Evolutionary conservation across 2,329 filamentous ascomycete genomes (phyloP).

Genomic region (Endoconidiophora laricicola): DNA sequence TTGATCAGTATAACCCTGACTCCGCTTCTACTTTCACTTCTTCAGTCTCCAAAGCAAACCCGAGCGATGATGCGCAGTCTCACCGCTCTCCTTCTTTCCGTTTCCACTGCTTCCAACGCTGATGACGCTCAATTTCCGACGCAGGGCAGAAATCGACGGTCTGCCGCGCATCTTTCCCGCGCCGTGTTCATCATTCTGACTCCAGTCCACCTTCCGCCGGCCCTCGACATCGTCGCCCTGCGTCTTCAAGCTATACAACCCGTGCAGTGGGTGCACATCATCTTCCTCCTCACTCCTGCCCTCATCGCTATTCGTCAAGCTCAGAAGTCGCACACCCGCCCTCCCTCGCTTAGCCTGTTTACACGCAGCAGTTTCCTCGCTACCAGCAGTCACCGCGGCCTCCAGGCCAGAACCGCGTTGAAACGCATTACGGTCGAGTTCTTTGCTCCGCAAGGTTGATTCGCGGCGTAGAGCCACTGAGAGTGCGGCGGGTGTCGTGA

Average conservation of each 20-base stretch:
- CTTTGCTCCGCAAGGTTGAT: not conserved
- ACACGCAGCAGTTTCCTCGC: too few species aligned
- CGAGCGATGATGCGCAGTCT: too few species aligned
- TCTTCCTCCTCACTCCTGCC: not conserved
- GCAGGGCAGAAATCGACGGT: slow-evolving; percentile 31
- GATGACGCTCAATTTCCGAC: slow-evolving; percentile 16
- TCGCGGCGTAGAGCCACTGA: not conserved
- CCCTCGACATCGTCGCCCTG: slow-evolving; percentile 14
- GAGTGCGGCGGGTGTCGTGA: not conserved
- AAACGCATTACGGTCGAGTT: too few species aligned
- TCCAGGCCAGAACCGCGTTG: too few species aligned
- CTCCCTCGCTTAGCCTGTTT: too few species aligned
- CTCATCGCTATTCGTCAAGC: not conserved
- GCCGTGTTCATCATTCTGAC: slow-evolving; percentile 34
- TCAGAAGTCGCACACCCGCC: not conserved
- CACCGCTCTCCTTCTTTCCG: slow-evolving; percentile 16
- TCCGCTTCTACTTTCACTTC: not conserved
- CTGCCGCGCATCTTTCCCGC: slow-evolving; percentile 11
- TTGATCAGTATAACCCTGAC: too few species aligned
- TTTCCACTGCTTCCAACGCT: slow-evolving; percentile 16
- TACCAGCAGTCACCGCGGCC: too few species aligned
- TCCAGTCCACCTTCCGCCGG: slow-evolving; percentile 38
- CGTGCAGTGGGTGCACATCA: not conserved
- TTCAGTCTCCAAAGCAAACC: slow-evolving; percentile 5
- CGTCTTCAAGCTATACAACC: not conserved